Percentiles rank a stretch among this genome's conserved stretches.
Conservation (phyloP, 2,329 filamentous ascomycete species). For the Xylariaceae sp. region DNA sequence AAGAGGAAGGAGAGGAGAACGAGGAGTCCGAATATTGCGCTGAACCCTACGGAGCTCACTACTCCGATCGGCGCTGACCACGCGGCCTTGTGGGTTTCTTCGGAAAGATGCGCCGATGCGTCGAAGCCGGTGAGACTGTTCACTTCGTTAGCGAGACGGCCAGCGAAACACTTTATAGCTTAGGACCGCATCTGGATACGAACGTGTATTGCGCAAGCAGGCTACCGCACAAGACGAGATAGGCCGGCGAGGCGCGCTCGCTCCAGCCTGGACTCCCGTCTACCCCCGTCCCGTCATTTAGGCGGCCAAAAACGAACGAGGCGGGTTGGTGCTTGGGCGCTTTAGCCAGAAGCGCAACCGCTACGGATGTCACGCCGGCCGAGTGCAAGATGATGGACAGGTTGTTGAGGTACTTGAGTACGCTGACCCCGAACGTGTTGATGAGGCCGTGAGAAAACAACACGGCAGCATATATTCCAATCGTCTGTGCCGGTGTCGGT, state of each 20-base stretch:
- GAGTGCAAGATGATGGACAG: slow-evolving; percentile 53
- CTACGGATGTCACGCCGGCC: slow-evolving; percentile 48
- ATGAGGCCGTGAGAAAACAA: slow-evolving; percentile 51
- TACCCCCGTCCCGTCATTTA: slow-evolving; percentile 50
- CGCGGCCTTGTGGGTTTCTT: slow-evolving; percentile 53
- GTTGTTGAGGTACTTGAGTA: slow-evolving; percentile 55
- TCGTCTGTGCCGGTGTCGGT: slow-evolving; percentile 44
- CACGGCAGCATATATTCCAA: slow-evolving; percentile 58
- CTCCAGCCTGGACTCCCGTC: slow-evolving; percentile 47
- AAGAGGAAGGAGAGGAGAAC: slow-evolving; percentile 55
- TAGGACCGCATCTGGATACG: neutral
- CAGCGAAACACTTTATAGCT: neutral
- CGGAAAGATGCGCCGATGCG: slow-evolving; percentile 52
- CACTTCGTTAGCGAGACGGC: neutral
- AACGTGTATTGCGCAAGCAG: slow-evolving; percentile 47
- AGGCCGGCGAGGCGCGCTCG: slow-evolving; percentile 48
- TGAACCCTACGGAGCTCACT: slow-evolving; percentile 53
- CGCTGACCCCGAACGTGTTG: slow-evolving; percentile 55
- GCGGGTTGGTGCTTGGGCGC: slow-evolving; percentile 53
- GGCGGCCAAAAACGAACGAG: slow-evolving; percentile 51
- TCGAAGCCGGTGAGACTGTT: slow-evolving; percentile 44
- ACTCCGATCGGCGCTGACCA: slow-evolving; percentile 57
- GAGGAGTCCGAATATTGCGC: slow-evolving; percentile 33
- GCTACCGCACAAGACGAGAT: slow-evolving; percentile 51
- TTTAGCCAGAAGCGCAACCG: slow-evolving; percentile 53